Evolutionary conservation across 2,329 filamentous ascomycete genomes (phyloP).

Genomic region (Cercospora brassicicola): DNA sequence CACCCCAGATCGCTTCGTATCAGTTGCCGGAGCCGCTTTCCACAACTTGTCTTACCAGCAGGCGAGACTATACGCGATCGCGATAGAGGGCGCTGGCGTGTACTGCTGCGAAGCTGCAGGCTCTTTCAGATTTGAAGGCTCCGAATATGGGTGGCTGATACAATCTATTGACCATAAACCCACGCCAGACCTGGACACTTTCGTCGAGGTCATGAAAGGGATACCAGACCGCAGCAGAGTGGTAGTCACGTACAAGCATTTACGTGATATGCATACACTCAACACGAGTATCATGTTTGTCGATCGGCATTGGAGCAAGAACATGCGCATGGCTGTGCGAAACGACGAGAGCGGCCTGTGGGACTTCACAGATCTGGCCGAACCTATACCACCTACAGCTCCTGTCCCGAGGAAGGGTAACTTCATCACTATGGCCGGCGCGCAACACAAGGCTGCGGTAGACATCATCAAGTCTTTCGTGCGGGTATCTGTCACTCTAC

Average conservation of each 20-base stretch:
- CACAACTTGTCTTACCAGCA: conserved; percentile 97
- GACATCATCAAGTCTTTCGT: conserved; percentile 95
- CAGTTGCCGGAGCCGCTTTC: conserved; percentile 90
- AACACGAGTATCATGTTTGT: conserved; percentile 91
- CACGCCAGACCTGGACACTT: conserved; percentile 81
- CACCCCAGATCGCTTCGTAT: conserved; percentile 92
- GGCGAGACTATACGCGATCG: conserved; percentile 90
- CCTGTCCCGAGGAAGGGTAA: conserved; percentile 75
- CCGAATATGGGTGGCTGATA: conserved; percentile 89
- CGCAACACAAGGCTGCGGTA: conserved; percentile 84
- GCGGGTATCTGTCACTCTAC: conserved; percentile 87
- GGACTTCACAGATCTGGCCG: conserved; percentile 87
- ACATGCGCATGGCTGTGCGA: conserved; percentile 87
- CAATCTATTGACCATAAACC: conserved; percentile 90
- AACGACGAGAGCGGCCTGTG: conserved; percentile 89
- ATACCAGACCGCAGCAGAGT: conserved; percentile 82
- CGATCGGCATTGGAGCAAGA: conserved; percentile 91
- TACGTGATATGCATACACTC: conserved; percentile 88
- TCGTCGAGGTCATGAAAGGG: conserved; percentile 83
- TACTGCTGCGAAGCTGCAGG: conserved; percentile 94
- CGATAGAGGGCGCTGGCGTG: conserved; percentile 73
- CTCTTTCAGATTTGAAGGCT: conserved; percentile 90
- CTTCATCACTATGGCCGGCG: conserved; percentile 88
- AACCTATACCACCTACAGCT: conserved; percentile 72
- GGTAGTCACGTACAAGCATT: conserved; percentile 92